Conservation (phyloP, 345 rosid species). For the Syzygium oleosum region DNA sequence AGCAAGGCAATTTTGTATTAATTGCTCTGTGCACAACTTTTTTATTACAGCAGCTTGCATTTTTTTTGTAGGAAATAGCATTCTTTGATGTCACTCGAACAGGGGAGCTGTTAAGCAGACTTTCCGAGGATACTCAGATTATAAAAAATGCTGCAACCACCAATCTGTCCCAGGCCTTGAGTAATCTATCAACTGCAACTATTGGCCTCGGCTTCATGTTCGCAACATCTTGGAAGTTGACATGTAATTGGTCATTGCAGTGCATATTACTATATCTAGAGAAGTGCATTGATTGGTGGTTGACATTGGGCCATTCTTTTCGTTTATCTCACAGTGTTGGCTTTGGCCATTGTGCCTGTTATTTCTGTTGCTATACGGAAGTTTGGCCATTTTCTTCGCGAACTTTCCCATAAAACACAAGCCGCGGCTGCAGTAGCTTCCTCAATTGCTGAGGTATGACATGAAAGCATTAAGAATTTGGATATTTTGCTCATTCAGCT, state of each 20-base stretch:
- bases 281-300: background rate
- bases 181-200: slow-evolving; percentile 26
- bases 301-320: background rate
- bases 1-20: background rate
- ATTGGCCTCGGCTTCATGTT: slow-evolving; percentile 41
- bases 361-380: slow-evolving; percentile 61
- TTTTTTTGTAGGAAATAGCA: slow-evolving; percentile 31
- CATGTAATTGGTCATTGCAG: slow-evolving; percentile 14
- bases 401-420: slow-evolving; percentile 83
- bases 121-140: slow-evolving; percentile 41
- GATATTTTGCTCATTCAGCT: background rate
- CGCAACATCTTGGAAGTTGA: slow-evolving; percentile 37
- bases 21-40: background rate
- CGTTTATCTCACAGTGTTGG: slow-evolving; percentile 45
- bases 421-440: slow-evolving; percentile 95
- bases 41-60: background rate
- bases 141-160: slow-evolving; percentile 47
- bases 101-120: slow-evolving; percentile 40
- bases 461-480: background rate
- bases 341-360: slow-evolving; percentile 65
- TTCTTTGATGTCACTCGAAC: slow-evolving; percentile 41
- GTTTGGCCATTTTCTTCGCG: slow-evolving; percentile 72
- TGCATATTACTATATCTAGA: background rate
- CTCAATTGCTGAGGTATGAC: slow-evolving; percentile 83
- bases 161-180: slow-evolving; percentile 39